These are phyloP conservation scores for Alternaria metachromatica DNA, from an alignment of 2,329 filamentous ascomycete species.

Conservation along the genomic window DNA sequence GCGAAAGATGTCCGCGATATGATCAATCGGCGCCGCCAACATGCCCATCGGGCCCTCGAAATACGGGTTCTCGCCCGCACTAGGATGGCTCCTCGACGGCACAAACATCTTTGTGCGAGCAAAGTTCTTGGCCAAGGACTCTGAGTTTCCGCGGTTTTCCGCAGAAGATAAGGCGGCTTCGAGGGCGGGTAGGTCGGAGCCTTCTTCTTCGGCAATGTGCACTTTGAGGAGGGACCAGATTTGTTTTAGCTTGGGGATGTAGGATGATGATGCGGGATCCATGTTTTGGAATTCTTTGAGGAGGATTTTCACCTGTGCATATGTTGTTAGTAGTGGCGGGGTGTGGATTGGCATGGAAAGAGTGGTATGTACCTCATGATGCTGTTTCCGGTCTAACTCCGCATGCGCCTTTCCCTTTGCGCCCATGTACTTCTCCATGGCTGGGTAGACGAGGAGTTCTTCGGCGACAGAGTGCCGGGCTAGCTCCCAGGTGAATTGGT, in stretches of 20 bases:
- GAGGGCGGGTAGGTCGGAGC: slow-evolving; percentile 38
- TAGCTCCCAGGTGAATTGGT: slow-evolving; percentile 62
- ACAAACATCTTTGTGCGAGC: slow-evolving; percentile 41
- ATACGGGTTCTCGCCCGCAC: slow-evolving; percentile 57
- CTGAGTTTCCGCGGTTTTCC: slow-evolving; percentile 26
- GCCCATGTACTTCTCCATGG: slow-evolving; percentile 45
- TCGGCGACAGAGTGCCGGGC: slow-evolving; percentile 60
- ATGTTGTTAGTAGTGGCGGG: neutral
- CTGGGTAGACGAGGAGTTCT: slow-evolving; percentile 53
- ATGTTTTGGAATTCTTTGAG: slow-evolving; percentile 43
- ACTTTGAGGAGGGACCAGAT: slow-evolving; percentile 28
- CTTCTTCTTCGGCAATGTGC: slow-evolving; percentile 44
- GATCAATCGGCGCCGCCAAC: slow-evolving; percentile 64
- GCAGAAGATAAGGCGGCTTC: slow-evolving; percentile 27
- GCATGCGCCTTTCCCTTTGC: slow-evolving; percentile 39
- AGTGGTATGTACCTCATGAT: slow-evolving; percentile 34
- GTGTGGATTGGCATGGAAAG: neutral
- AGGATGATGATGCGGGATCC: slow-evolving; percentile 25
- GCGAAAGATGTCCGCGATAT: slow-evolving; percentile 61
- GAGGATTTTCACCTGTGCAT: slow-evolving; percentile 35
- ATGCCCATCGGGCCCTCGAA: slow-evolving; percentile 64
- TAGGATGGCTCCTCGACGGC: slow-evolving; percentile 40
- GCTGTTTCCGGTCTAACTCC: slow-evolving; percentile 43
- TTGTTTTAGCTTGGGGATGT: slow-evolving; percentile 33
- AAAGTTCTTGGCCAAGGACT: slow-evolving; percentile 40